These are phyloP conservation scores for Lichina pygmaea DNA, from an alignment of 495 filamentous ascomycete genomes.

Conservation along the genomic window DNA sequence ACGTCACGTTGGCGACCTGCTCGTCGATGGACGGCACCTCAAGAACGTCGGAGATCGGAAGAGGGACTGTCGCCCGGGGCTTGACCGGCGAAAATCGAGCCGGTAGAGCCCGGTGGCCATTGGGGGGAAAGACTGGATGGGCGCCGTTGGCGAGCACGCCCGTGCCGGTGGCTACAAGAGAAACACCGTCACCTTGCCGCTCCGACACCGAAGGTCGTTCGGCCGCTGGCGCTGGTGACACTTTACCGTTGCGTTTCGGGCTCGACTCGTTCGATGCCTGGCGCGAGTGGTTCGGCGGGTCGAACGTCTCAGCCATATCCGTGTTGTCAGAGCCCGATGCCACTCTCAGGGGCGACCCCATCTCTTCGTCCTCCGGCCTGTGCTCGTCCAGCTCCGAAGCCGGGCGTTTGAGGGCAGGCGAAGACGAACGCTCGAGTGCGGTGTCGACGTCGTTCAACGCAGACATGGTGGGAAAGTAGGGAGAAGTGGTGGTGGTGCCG, in stretches of 20 bases:
- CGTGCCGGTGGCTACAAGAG: neutral
- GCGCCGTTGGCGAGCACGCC: slow-evolving; percentile 17
- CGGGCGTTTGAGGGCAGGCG: slow-evolving; percentile 9
- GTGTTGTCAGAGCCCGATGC: neutral
- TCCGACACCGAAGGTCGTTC: neutral
- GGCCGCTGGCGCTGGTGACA: neutral
- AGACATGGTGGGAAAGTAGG: too few relatives aligned
- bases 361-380: neutral
- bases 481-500: too few relatives aligned
- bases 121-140: slow-evolving; percentile 15
- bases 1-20: slow-evolving; percentile 44
- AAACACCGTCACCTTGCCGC: neutral
- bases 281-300: neutral
- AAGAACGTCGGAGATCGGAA: neutral
- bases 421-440: slow-evolving; percentile 5
- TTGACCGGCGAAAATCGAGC: neutral
- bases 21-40: slow-evolving; percentile 24
- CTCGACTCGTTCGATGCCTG: neutral
- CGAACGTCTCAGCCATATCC: neutral
- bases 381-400: slow-evolving; percentile 8
- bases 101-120: neutral
- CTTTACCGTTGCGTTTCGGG: neutral
- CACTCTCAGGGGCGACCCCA: neutral
- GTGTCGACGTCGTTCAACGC: neutral
- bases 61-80: neutral